phyloP scores from a whole-genome alignment of 208 protist genomes.

The Angomonas deanei region DNA sequence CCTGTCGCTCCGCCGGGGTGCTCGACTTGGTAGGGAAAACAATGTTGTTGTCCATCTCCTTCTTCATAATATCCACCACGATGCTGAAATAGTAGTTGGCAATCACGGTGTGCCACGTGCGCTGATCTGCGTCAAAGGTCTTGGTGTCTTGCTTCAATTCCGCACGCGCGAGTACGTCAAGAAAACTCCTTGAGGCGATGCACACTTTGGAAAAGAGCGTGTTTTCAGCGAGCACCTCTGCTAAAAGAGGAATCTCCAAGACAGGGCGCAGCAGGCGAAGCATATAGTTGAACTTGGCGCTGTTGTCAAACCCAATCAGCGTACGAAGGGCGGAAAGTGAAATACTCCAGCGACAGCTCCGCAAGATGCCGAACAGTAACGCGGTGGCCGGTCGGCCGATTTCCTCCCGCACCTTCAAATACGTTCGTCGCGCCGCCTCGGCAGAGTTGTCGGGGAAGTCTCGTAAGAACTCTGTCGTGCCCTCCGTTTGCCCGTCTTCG shows the following conservation, averaged over 20 bases:
- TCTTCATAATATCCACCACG: background rate
- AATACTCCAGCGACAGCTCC: conserved; percentile 57
- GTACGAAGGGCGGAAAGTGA: conserved; percentile 48
- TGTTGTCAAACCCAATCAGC: conserved; percentile 34
- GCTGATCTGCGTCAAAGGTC: background rate
- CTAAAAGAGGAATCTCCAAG: conserved; percentile 19
- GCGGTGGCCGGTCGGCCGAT: conserved; percentile 46
- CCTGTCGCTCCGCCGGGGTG: conserved; percentile 35
- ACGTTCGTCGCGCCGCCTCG: conserved; percentile 41
- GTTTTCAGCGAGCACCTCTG: conserved; percentile 10
- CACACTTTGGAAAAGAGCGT: conserved; percentile 5
- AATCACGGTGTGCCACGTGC: background rate
- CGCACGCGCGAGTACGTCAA: conserved; percentile 22
- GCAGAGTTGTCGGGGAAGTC: conserved; percentile 52
- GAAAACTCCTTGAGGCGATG: conserved; percentile 38
- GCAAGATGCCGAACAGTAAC: conserved; percentile 46
- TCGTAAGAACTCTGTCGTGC: conserved; percentile 23
- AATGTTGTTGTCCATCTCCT: conserved; percentile 1
- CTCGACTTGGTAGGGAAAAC: background rate
- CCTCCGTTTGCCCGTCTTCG: background rate
- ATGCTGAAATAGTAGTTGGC: background rate
- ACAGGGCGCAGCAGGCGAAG: conserved; percentile 66
- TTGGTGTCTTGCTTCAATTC: conserved; percentile 9
- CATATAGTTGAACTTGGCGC: conserved; percentile 52
- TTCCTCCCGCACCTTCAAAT: conserved; percentile 23